Percentiles rank a stretch among this genome's conserved stretches.
phyloP scores from a whole-genome alignment of 495 filamentous ascomycete genomes.

The Cetradonia linearis region DNA sequence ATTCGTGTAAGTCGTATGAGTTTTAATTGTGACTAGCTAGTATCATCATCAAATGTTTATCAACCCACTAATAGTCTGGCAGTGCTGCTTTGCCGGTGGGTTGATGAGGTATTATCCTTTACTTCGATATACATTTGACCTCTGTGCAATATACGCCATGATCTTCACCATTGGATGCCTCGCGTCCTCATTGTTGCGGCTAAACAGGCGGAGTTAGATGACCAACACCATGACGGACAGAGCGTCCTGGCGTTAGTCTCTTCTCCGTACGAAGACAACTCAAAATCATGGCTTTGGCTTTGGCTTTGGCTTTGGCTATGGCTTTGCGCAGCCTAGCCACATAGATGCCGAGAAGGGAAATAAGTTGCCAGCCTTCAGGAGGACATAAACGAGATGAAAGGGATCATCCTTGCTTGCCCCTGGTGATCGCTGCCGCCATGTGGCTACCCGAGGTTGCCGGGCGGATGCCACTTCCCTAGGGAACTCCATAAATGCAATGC shows the following conservation, averaged over 20 bases:
- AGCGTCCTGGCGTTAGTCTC: slow-evolving; percentile 1
- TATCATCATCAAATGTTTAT: background rate
- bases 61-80: background rate
- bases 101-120: background rate
- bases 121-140: background rate
- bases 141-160: background rate
- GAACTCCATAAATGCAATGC: slow-evolving; percentile 6
- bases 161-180: background rate
- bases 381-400: slow-evolving; percentile 9
- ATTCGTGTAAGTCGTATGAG: background rate
- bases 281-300: background rate
- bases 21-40: background rate
- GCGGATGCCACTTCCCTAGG: slow-evolving; percentile 1
- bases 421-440: slow-evolving; percentile 11
- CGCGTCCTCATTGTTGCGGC: slow-evolving; percentile 13
- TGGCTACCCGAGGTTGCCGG: slow-evolving; percentile 17
- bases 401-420: slow-evolving; percentile 6
- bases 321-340: slow-evolving; percentile 12
- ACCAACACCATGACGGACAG: background rate
- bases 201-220: slow-evolving; percentile 5
- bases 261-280: background rate
- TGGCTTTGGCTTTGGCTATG: background rate
- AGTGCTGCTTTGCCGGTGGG: slow-evolving; percentile 10
- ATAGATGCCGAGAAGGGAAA: background rate
- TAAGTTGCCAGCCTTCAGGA: background rate